Percentiles rank a stretch among this genome's conserved stretches.
These are phyloP conservation scores for Thermothielavioides terrestris DNA, from an alignment of 495 filamentous ascomycete species.

Conservation along the genomic window DNA sequence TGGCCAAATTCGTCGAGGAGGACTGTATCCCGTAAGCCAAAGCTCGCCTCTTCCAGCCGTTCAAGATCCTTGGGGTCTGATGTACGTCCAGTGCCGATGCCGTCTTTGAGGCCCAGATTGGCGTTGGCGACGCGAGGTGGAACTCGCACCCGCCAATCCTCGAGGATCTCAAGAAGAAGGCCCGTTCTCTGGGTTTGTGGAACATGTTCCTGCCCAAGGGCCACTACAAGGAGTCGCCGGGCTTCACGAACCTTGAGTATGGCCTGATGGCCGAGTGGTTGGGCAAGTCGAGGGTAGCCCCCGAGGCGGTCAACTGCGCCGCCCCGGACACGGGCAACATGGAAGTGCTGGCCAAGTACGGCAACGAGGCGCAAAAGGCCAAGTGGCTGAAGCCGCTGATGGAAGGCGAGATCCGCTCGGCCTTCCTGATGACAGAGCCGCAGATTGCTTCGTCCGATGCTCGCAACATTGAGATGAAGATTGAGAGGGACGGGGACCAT, in stretches of 20 bases:
- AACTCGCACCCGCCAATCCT: constrained; percentile 68
- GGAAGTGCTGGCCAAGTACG: constrained; percentile 92
- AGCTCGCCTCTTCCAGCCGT: background rate
- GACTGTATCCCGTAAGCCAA: constrained; percentile 69
- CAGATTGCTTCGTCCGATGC: constrained; percentile 80
- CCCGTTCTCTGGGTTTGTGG: constrained; percentile 82
- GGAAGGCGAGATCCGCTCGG: constrained; percentile 77
- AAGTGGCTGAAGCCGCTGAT: constrained; percentile 77
- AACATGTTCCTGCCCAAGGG: constrained; percentile 95
- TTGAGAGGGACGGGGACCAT: constrained; percentile 68
- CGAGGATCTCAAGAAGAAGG: constrained; percentile 80
- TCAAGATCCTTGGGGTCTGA: constrained; percentile 5
- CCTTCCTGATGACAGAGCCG: constrained; percentile 92
- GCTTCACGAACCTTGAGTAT: constrained; percentile 86
- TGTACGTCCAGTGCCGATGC: constrained; percentile 52
- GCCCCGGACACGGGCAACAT: constrained; percentile 94
- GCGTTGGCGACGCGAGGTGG: constrained; percentile 65
- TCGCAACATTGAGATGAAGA: constrained; percentile 76
- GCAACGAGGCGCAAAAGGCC: constrained; percentile 79
- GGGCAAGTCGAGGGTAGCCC: constrained; percentile 68
- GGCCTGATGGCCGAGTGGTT: constrained; percentile 87
- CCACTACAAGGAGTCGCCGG: constrained; percentile 90
- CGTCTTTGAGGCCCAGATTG: constrained; percentile 69
- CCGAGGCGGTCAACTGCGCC: constrained; percentile 84
- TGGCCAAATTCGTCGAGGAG: constrained; percentile 94